Evolutionary conservation across 106 monocot genomes (phyloP).

Genomic region (Vanilla planifolia): DNA sequence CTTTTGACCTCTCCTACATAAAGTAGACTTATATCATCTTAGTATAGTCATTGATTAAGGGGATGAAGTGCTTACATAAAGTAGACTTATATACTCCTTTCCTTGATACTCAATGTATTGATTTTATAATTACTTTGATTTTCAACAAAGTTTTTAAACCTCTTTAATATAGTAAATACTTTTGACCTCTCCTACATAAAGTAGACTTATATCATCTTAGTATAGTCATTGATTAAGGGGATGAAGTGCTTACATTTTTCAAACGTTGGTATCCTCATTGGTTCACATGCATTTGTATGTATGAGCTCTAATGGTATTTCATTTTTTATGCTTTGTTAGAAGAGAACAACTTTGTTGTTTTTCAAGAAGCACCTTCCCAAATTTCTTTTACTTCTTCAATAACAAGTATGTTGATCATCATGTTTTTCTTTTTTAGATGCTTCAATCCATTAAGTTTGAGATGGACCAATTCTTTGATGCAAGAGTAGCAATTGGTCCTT

Average conservation of each 20-base stretch:
- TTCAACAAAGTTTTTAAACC: neutral
- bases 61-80: too few species aligned
- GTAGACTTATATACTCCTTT: neutral
- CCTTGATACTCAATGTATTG: neutral
- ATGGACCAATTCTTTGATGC: too few species aligned
- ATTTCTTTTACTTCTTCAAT: too few species aligned
- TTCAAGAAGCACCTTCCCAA: too few species aligned
- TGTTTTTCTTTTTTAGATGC: too few species aligned
- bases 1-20: neutral
- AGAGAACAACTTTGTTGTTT: too few species aligned
- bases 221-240: neutral
- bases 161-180: neutral
- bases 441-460: too few species aligned
- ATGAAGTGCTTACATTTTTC: neutral
- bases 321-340: too few species aligned
- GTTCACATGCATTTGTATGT: neutral
- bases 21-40: neutral
- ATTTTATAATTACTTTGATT: neutral
- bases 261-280: neutral
- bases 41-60: neutral
- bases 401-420: too few species aligned
- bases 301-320: too few species aligned
- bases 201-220: neutral
- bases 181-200: neutral
- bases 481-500: too few species aligned